Evolutionary conservation across 2,329 filamentous ascomycete species (phyloP).

Genomic region (Aspergillus flavus): DNA sequence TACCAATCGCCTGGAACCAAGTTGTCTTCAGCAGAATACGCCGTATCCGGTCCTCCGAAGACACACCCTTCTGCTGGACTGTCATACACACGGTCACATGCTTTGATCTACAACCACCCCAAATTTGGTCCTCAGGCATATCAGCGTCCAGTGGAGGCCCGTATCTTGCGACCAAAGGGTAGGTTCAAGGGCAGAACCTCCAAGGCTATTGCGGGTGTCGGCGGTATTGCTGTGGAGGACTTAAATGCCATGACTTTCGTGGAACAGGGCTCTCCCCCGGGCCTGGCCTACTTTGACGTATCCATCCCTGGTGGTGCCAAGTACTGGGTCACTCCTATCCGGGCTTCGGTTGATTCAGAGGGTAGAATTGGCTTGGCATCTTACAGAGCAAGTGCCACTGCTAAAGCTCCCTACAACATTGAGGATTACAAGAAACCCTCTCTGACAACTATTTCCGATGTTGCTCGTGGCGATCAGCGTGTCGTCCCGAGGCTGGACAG

Average conservation of each 20-base stretch:
- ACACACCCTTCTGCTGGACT: slow-evolving; percentile 69
- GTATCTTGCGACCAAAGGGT: slow-evolving; percentile 56
- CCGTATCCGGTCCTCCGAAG: slow-evolving; percentile 54
- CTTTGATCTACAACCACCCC: slow-evolving; percentile 62
- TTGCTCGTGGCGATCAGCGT: slow-evolving; percentile 26
- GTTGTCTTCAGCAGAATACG: slow-evolving; percentile 46
- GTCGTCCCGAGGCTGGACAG: slow-evolving; percentile 36
- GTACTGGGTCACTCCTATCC: slow-evolving; percentile 52
- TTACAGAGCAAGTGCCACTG: slow-evolving; percentile 34
- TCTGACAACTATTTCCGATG: slow-evolving; percentile 30
- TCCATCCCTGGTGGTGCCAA: slow-evolving; percentile 55
- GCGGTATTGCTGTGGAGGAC: slow-evolving; percentile 46
- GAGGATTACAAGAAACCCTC: slow-evolving; percentile 36
- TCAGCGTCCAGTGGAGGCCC: slow-evolving; percentile 57
- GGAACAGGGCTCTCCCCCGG: slow-evolving; percentile 41
- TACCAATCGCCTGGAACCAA: slow-evolving; percentile 40
- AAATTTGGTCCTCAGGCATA: slow-evolving; percentile 60
- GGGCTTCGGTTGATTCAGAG: slow-evolving; percentile 48
- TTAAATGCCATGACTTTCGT: slow-evolving; percentile 36
- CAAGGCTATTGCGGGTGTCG: slow-evolving; percentile 43
- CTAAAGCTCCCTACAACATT: slow-evolving; percentile 41
- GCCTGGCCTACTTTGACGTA: slow-evolving; percentile 47
- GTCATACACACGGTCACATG: slow-evolving; percentile 60
- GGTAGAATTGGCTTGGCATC: slow-evolving; percentile 47
- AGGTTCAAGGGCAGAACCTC: slow-evolving; percentile 34